These are phyloP conservation scores for Martensiomyces pterosporus DNA, from an alignment of 192 early-diverging fungal species.

Conservation along the genomic window DNA sequence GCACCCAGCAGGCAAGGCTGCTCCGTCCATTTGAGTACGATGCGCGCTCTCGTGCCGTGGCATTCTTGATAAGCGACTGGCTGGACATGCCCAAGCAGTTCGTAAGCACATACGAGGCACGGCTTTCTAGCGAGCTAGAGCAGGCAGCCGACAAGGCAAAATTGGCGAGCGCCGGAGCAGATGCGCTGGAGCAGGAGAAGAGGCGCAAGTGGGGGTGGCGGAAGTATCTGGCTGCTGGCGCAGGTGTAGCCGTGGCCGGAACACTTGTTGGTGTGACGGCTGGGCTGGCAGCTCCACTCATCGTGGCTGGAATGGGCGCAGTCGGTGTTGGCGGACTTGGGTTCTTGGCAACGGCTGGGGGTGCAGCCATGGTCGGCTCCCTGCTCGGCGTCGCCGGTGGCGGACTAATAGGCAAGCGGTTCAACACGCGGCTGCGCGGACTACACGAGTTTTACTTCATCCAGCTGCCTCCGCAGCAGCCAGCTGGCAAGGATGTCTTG, in stretches of 20 bases:
- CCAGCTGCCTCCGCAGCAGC: conserved; percentile 13
- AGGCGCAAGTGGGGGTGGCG: conserved; percentile 40
- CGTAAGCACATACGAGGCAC: conserved; percentile 31
- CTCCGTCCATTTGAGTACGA: conserved; percentile 47
- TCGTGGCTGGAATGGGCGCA: conserved; percentile 52
- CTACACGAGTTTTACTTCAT: conserved; percentile 46
- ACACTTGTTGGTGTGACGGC: conserved; percentile 52
- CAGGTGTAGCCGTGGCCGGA: conserved; percentile 45
- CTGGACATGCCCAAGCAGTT: conserved; percentile 42
- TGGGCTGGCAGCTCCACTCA: conserved; percentile 52
- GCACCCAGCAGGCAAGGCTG: not conserved
- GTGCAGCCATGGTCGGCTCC: conserved; percentile 47
- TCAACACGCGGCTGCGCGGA: conserved; percentile 39
- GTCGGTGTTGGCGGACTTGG: conserved; percentile 49
- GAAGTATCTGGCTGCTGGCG: conserved; percentile 45
- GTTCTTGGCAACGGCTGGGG: conserved; percentile 43
- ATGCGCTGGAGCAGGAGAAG: conserved; percentile 21
- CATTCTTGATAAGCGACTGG: conserved; percentile 34
- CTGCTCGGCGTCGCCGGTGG: conserved; percentile 54
- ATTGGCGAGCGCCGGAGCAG: conserved; percentile 39
- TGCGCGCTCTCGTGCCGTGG: conserved; percentile 47
- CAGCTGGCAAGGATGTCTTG: not conserved
- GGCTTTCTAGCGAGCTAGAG: conserved; percentile 25
- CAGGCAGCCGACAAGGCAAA: conserved; percentile 22
- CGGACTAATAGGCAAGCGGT: conserved; percentile 45